Evolutionary conservation across 73 alveolate species (phyloP), one percentile per base, ranked within the genome.

Genomic region (Stentor roeselii): DNA sequence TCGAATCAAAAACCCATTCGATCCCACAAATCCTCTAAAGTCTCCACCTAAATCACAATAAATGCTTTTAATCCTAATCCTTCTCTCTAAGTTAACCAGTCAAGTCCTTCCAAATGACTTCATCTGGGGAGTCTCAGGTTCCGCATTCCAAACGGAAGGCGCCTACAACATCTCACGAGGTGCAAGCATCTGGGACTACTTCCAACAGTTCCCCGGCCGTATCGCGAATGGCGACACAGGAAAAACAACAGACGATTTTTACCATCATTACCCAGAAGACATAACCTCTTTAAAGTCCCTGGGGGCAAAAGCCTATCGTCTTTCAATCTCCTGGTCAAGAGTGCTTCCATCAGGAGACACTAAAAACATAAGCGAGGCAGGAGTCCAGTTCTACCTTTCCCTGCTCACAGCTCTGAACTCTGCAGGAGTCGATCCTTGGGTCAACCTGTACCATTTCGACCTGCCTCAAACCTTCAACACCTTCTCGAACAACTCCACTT

Each of bases 131-230:
- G 42, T 78, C 32, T 84, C 89, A 15, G 76, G 86, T 4, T 84
- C 89, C 14, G 60, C 89, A 35, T 84, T 40, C 86, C 86, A 84
- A 76, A 38, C 76, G 3, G 89, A 84, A 32, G 89, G 89, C 21
- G 89, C 86, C 3, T 3, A 76, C 2, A 75, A 37, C 3, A 37
- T 59, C 50, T 83, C 82, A 3, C 74, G 86, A 59, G 89, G 89
- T 38, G 84, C 78, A 3, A 40, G 86, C 78, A 84, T 75, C 61
- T 84, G 89, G 89, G 89, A 84, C 76, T 78, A 84, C 34, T 42
- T 74, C 58, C 42, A 78, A 31, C 35, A 14, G 2, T 42, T 84
- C 3, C 85, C 85, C 27, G 86, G 86, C 3, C 74, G 86, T 75
- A 84, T 84, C 11, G 59, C 60, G 3, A 61, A 61, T 61, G 82